phyloP scores from a whole-genome alignment of 768 basidiomycete genomes.

The Kwoniella sp. region DNA sequence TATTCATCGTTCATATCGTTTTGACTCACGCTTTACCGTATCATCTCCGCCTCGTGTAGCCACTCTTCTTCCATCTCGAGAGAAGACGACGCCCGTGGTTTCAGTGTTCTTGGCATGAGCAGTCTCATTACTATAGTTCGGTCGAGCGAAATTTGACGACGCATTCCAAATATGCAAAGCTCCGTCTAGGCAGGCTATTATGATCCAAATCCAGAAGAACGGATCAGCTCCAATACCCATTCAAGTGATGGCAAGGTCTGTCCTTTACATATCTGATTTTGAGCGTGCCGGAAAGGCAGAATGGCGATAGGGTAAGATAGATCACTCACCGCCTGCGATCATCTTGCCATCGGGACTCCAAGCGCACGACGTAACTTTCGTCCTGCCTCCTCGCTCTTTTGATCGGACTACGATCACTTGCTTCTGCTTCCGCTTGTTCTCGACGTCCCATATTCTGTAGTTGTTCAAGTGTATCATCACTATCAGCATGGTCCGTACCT shows the following conservation, averaged over 20 bases:
- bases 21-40: conserved; percentile 82
- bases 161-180: conserved; percentile 91
- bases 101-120: conserved; percentile 86
- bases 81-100: conserved; percentile 83
- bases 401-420: conserved; percentile 94
- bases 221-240: too few species aligned
- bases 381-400: conserved; percentile 89
- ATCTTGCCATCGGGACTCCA: conserved; percentile 87
- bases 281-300: background rate
- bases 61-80: conserved; percentile 80
- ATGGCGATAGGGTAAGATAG: background rate
- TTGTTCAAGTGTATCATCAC: conserved; percentile 5
- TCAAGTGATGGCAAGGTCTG: conserved; percentile 4
- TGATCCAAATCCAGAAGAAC: too few species aligned
- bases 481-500: too few species aligned
- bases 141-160: conserved; percentile 87
- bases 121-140: conserved; percentile 78
- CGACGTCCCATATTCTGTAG: conserved; percentile 86
- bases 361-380: conserved; percentile 81
- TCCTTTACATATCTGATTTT: conserved; percentile 2
- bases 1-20: too few species aligned
- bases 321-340: conserved; percentile 76
- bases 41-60: conserved; percentile 91
- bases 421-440: conserved; percentile 91
- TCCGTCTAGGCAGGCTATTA: conserved; percentile 84